Evolutionary conservation across 2,329 filamentous ascomycete species (phyloP).

Genomic region (Thyridium curvatum): DNA sequence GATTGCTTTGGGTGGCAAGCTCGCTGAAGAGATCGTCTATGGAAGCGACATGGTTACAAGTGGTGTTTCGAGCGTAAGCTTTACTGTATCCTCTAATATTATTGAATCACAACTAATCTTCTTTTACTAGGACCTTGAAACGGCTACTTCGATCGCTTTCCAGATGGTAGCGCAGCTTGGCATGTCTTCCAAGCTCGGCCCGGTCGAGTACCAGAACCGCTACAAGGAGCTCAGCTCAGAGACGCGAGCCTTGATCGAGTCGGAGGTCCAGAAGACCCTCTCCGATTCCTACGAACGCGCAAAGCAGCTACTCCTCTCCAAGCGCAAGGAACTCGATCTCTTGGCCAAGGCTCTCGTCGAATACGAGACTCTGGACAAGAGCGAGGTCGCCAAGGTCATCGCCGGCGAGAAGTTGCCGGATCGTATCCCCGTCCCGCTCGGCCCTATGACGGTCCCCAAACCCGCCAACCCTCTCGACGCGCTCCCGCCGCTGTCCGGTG

Average conservation of each 20-base stretch:
- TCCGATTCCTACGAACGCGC: constrained; percentile 77
- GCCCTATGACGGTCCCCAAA: constrained; percentile 62
- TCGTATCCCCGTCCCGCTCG: constrained; percentile 54
- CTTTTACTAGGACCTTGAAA: constrained; percentile 63
- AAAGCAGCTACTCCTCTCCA: constrained; percentile 61
- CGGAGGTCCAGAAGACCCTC: constrained; percentile 78
- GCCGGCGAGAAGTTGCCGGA: constrained; percentile 73
- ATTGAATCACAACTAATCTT: too few species aligned
- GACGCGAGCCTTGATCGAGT: constrained; percentile 81
- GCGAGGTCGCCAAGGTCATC: constrained; percentile 87
- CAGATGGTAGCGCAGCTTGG: constrained; percentile 83
- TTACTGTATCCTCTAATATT: background rate
- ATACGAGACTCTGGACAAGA: constrained; percentile 86
- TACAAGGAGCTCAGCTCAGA: constrained; percentile 78
- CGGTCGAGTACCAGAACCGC: constrained; percentile 78
- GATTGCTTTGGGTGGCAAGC: constrained; percentile 72
- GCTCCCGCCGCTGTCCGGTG: too few species aligned
- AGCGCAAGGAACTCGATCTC: constrained; percentile 78
- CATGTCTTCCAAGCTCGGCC: constrained; percentile 83
- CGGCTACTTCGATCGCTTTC: constrained; percentile 77
- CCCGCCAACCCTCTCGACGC: too few species aligned
- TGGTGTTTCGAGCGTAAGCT: constrained; percentile 70
- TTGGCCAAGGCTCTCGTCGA: constrained; percentile 85
- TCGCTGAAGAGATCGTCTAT: constrained; percentile 80
- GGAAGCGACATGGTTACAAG: constrained; percentile 88